Percentiles rank a stretch among this genome's conserved stretches.
Evolutionary conservation across 352 stramenopile species (phyloP).

Genomic region (Pythium apleroticum): DNA sequence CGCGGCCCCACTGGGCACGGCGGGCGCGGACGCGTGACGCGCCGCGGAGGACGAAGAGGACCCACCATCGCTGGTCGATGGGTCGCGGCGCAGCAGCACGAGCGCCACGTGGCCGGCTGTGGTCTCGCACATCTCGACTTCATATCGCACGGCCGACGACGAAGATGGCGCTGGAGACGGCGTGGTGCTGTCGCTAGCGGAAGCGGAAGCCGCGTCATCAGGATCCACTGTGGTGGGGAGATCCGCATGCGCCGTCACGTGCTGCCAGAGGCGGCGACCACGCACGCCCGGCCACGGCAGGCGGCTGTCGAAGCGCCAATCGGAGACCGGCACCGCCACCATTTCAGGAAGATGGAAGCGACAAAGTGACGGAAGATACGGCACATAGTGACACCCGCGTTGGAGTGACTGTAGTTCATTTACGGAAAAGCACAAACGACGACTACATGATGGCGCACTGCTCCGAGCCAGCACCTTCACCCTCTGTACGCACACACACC

Average conservation of each 20-base stretch:
- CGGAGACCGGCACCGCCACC: constrained; percentile 9
- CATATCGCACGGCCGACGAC: constrained; percentile 29
- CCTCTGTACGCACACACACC: constrained; percentile 35
- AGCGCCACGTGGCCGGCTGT: constrained; percentile 58
- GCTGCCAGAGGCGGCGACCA: constrained; percentile 36
- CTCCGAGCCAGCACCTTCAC: constrained; percentile 56
- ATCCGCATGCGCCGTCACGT: constrained; percentile 7
- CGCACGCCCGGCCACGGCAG: constrained; percentile 54
- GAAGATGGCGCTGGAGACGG: not conserved
- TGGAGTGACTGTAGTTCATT: constrained; percentile 14
- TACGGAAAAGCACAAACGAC: not conserved
- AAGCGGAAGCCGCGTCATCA: not conserved
- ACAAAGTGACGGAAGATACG: not conserved
- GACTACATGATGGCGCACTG: constrained; percentile 74
- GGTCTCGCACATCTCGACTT: constrained; percentile 55
- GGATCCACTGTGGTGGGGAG: not conserved
- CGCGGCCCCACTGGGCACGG: constrained; percentile 3
- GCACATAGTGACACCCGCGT: constrained; percentile 5
- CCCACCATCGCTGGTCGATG: not conserved
- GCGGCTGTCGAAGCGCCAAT: constrained; percentile 33
- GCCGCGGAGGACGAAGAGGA: not conserved
- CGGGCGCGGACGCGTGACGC: constrained; percentile 9
- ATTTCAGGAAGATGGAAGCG: constrained; percentile 1
- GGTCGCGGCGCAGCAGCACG: constrained; percentile 41
- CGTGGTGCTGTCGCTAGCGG: constrained; percentile 8